Evolutionary conservation across 2,329 filamentous ascomycete genomes (phyloP).

Genomic region (Diaporthe sp.): DNA sequence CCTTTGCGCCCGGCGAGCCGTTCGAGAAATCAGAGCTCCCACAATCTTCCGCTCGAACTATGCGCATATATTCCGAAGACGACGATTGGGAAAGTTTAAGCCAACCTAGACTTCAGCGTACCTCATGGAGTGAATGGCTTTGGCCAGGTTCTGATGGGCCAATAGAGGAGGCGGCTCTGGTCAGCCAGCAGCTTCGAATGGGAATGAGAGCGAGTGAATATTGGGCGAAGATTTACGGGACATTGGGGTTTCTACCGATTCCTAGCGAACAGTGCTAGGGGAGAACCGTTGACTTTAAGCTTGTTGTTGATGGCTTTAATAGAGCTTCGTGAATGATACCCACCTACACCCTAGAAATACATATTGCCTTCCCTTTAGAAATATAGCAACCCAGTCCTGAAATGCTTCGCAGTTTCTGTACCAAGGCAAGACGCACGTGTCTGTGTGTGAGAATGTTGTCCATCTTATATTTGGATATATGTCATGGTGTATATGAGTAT

Average conservation of each 20-base stretch:
- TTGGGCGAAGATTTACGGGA: conserved; percentile 45
- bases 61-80: background rate
- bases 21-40: background rate
- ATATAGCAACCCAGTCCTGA: background rate
- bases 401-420: background rate
- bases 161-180: conserved; percentile 29
- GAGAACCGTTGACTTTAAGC: background rate
- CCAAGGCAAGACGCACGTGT: background rate
- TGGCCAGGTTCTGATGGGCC: conserved; percentile 8
- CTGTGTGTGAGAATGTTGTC: background rate
- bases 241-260: conserved; percentile 2
- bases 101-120: background rate
- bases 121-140: background rate
- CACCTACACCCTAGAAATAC: background rate
- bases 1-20: conserved; percentile 4
- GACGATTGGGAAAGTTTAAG: background rate
- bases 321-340: conserved; percentile 7
- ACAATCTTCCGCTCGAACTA: too few relatives aligned
- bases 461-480: too few relatives aligned
- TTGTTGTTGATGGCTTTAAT: background rate
- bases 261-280: background rate
- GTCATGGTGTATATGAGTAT: too few relatives aligned
- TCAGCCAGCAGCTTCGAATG: conserved; percentile 41
- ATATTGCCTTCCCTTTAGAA: too few relatives aligned
- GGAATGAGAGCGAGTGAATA: conserved; percentile 44